Evolutionary conservation across 2,329 filamentous ascomycete species (phyloP), one percentile per base, ranked within the genome.

Genomic region (Cladosporium oxysporum): DNA sequence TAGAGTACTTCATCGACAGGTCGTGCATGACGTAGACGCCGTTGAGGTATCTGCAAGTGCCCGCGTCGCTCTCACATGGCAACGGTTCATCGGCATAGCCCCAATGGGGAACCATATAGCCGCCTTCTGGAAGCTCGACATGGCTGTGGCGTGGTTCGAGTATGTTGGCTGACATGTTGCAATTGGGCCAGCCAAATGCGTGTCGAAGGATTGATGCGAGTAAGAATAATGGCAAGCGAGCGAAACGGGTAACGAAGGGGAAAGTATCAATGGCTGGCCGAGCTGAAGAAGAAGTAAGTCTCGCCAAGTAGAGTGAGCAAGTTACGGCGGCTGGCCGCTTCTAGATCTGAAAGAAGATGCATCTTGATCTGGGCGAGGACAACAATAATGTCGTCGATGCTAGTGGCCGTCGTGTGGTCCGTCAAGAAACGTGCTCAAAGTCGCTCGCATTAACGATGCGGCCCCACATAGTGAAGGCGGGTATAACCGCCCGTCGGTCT

Each of bases 41-140:
- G 69, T 86, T 84, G 31, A 87, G 79, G 72, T 89, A 89, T 41
- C 76, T 81, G 72, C 87, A 89, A 5, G 84, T 84, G 1, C 85
- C 86, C 0, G 78, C 71, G 73, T 88, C 86, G 67, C 82, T 87
- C 28, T 80, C 83, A 73, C 87, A 89, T 28, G 86, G 87, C 0
- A 87, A 60, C 1, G 82, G 78, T 23, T 85, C 82, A 62, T 79
- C 78, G 2, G 79, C 77, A 71, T 88, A 88, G 0, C 84, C 86
- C 85, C 85, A 89, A 70, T 87, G 83, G 7, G 29, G 28, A 7
- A 59, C 62, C 29, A 59, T 23, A n/a, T 55, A 63, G 35, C 61
- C 61, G 10, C 37, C 50, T 33, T 55, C 50, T 28, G 61, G 61
- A 21, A 63, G 33, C 8, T 63, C 61, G 28, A 33, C 50, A 47